Evolutionary conservation across 106 monocot species (phyloP).

Genomic region (Gastrodia elata): DNA sequence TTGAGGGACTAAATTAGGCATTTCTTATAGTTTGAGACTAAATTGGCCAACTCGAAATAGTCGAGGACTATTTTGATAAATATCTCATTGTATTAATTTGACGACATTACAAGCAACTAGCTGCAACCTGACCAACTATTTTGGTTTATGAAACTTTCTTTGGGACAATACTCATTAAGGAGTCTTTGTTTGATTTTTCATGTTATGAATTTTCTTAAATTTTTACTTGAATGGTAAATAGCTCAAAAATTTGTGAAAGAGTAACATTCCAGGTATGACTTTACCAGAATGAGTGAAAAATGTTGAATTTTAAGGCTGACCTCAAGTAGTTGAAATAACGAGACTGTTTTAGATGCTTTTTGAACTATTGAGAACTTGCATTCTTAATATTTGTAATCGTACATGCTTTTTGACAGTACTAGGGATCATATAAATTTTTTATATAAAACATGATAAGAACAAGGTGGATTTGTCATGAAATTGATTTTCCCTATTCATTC

Average conservation of each 20-base stretch:
- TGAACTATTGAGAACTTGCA: neutral
- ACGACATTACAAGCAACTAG: neutral
- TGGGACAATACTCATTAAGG: neutral
- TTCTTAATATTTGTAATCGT: too few species aligned
- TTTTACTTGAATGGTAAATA: neutral
- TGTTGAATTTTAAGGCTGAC: neutral
- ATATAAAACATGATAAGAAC: too few species aligned
- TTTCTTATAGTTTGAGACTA: too few species aligned
- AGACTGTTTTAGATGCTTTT: neutral
- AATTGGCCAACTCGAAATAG: too few species aligned
- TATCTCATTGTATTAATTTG: neutral
- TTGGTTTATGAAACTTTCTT: neutral
- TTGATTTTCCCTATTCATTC: too few species aligned
- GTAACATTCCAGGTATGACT: neutral
- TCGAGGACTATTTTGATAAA: too few species aligned
- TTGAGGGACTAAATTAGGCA: too few species aligned
- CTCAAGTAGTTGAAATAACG: neutral
- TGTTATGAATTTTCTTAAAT: neutral
- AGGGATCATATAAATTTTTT: too few species aligned
- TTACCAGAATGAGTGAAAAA: neutral
- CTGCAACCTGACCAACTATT: neutral
- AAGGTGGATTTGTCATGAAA: too few species aligned
- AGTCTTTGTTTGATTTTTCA: neutral
- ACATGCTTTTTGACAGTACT: too few species aligned
- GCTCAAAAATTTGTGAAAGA: neutral